Evolutionary conservation across 2,329 filamentous ascomycete species (phyloP).

Genomic region (Amauroascus niger): DNA sequence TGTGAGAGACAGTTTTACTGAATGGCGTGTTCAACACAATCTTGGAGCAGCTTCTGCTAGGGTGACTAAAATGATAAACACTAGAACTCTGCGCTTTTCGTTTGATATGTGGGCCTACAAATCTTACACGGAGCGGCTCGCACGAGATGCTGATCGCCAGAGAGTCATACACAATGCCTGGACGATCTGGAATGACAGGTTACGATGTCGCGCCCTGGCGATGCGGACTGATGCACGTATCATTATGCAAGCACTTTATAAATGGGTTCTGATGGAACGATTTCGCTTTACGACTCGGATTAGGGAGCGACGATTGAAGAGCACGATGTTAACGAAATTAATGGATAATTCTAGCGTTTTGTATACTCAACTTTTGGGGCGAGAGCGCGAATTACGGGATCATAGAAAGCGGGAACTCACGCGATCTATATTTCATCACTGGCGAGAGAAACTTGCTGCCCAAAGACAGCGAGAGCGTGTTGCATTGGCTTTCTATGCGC

Average conservation of each 20-base stretch:
- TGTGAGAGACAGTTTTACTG: conserved; percentile 31
- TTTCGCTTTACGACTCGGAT: conserved; percentile 33
- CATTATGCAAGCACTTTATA: conserved; percentile 48
- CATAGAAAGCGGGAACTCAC: conserved; percentile 28
- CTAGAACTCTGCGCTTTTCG: conserved; percentile 38
- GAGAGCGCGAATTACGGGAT: conserved; percentile 30
- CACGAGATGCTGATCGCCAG: conserved; percentile 42
- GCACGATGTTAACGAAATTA: conserved; percentile 33
- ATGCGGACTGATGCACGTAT: conserved; percentile 48
- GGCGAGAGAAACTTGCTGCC: conserved; percentile 31
- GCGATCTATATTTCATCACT: conserved; percentile 28
- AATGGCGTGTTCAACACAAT: conserved; percentile 37
- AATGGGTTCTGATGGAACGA: conserved; percentile 49
- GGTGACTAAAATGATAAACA: conserved; percentile 38
- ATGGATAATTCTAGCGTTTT: conserved; percentile 31
- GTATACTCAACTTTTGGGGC: conserved; percentile 30
- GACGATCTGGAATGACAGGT: conserved; percentile 53
- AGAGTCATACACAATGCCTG: conserved; percentile 49
- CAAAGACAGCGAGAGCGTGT: conserved; percentile 35
- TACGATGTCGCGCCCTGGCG: conserved; percentile 46
- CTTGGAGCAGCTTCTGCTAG: conserved; percentile 36
- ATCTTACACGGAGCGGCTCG: conserved; percentile 38
- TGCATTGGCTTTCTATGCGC: conserved; percentile 37
- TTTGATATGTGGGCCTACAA: conserved; percentile 45
- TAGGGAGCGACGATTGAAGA: conserved; percentile 33